Percentiles rank a stretch among this genome's conserved stretches.
phyloP scores from a whole-genome alignment of 164 flowering plant species.

The Dillenia suffruticosa region DNA sequence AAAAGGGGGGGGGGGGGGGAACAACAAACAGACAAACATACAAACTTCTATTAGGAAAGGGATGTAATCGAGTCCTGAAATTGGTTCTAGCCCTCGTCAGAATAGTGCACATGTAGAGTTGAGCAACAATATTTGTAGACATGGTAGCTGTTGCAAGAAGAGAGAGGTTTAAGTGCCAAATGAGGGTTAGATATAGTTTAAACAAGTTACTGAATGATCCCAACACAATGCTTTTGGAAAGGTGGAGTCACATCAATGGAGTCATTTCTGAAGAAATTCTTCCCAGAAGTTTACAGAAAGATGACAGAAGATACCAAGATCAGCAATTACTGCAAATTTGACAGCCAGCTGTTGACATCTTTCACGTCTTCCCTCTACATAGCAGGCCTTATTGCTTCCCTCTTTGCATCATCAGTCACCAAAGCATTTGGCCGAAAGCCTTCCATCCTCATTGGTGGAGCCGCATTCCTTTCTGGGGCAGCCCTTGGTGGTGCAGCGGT shows the following conservation, averaged over 20 bases:
- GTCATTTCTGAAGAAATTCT: conserved; percentile 57
- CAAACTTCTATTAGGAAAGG: too few species aligned
- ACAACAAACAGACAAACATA: too few species aligned
- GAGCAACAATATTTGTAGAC: too few species aligned
- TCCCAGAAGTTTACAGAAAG: conserved; percentile 49
- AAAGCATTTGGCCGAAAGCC: conserved; percentile 49
- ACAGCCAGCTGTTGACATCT: conserved; percentile 52
- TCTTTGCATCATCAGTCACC: conserved; percentile 47
- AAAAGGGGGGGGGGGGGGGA: too few species aligned
- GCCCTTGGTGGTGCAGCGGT: conserved; percentile 56
- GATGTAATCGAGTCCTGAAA: too few species aligned
- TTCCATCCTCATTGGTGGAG: conserved; percentile 50
- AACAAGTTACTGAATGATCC: too few species aligned
- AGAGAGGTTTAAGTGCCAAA: background rate
- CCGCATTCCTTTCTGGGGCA: conserved; percentile 50
- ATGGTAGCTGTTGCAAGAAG: background rate
- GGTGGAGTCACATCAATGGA: conserved; percentile 88
- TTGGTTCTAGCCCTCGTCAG: too few species aligned
- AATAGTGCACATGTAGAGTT: too few species aligned
- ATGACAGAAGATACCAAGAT: conserved; percentile 36
- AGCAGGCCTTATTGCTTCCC: conserved; percentile 49
- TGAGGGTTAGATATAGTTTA: too few species aligned
- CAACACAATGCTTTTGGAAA: conserved; percentile 10
- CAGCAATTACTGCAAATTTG: conserved; percentile 68
- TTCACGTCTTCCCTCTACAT: conserved; percentile 72